phyloP scores from a whole-genome alignment of 192 early-diverging fungal genomes.

The Funneliformis mosseae region DNA sequence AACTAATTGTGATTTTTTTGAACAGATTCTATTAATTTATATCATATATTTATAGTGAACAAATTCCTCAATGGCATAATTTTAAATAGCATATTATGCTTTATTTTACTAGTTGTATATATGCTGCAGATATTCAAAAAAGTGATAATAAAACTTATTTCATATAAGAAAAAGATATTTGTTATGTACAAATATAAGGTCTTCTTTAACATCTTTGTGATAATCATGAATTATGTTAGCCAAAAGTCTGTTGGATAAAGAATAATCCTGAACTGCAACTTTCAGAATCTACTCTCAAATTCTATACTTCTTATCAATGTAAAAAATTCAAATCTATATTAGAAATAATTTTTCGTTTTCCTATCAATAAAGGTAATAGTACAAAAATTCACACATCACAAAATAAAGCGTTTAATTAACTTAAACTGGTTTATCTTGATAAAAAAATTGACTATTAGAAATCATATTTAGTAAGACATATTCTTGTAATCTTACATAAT shows the following conservation, averaged over 20 bases:
- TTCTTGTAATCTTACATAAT: conserved; percentile 2
- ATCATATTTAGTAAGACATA: neutral
- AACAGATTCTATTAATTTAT: too few relatives aligned
- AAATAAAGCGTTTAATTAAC: conserved; percentile 12
- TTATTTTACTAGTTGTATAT: neutral
- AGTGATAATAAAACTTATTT: neutral
- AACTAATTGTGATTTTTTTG: neutral
- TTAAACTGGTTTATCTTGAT: neutral
- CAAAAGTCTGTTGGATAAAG: neutral
- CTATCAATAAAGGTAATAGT: neutral
- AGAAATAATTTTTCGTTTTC: conserved; percentile 9
- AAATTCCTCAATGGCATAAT: neutral
- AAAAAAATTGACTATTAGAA: neutral
- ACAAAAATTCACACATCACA: neutral
- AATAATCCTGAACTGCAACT: neutral
- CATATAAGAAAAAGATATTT: neutral
- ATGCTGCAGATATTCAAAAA: conserved; percentile 4
- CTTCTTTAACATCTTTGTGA: neutral
- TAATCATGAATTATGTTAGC: neutral
- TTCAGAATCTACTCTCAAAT: neutral
- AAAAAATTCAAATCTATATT: neutral
- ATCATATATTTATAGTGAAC: neutral
- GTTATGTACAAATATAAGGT: neutral
- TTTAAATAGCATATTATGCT: conserved; percentile 9
- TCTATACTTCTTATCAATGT: neutral